These are phyloP conservation scores for Tetracentron sinense DNA, from an alignment of 164 flowering plant species.

Conservation along the genomic window DNA sequence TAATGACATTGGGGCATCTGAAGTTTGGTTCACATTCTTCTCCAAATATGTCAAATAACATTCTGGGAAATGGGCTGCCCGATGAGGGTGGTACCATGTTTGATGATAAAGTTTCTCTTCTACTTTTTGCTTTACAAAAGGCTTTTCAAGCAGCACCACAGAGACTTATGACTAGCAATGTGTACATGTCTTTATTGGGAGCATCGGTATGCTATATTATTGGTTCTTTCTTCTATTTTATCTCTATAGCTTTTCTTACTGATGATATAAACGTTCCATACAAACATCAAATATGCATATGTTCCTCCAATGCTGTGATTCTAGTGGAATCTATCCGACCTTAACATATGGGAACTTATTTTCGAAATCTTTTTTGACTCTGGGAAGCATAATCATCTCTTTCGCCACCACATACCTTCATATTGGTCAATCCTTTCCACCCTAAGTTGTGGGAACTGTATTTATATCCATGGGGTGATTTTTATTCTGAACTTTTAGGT, in stretches of 20 bases:
- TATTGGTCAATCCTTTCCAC: background rate
- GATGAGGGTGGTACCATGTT: constrained; percentile 81
- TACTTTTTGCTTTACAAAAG: constrained; percentile 84
- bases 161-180: constrained; percentile 80
- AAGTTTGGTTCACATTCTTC: constrained; percentile 50
- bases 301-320: too few species aligned
- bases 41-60: constrained; percentile 43
- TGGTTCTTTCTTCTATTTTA: constrained; percentile 3
- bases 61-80: constrained; percentile 49
- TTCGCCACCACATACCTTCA: too few species aligned
- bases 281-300: background rate
- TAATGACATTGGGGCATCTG: constrained; percentile 71
- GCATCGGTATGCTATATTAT: constrained; percentile 66
- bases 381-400: too few species aligned
- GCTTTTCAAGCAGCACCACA: constrained; percentile 98
- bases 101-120: constrained; percentile 84
- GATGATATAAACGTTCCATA: background rate
- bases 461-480: too few species aligned
- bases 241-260: background rate
- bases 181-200: constrained; percentile 72
- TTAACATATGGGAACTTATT: background rate
- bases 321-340: background rate
- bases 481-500: too few species aligned
- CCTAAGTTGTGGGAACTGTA: background rate
- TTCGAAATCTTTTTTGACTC: background rate